Evolutionary conservation across 495 filamentous ascomycete genomes (phyloP).

Genomic region (Evernia prunastri): DNA sequence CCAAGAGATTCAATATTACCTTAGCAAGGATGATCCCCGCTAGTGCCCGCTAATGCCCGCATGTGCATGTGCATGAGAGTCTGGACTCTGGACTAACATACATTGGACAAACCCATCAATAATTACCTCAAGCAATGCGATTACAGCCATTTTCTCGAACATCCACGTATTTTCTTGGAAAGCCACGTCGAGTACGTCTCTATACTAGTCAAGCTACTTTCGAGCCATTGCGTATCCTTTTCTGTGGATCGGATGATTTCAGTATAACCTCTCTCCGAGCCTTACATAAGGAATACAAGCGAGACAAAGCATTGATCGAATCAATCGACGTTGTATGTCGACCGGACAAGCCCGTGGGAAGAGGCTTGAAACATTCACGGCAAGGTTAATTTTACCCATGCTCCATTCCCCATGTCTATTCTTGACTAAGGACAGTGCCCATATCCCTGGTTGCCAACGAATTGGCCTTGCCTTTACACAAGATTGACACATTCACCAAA

Average conservation of each 20-base stretch:
- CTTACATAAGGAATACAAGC: conserved; percentile 53
- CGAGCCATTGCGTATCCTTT: conserved; percentile 79
- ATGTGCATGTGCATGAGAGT: no score
- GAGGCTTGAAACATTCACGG: conserved; percentile 62
- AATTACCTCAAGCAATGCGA: neutral
- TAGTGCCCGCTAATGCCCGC: no score
- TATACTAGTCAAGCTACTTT: conserved; percentile 32
- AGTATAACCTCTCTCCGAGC: conserved; percentile 73
- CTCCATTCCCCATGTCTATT: conserved; percentile 12
- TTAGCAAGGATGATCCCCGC: neutral
- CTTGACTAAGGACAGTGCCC: conserved; percentile 52
- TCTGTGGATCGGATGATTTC: conserved; percentile 92
- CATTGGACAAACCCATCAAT: no score
- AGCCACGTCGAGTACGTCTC: neutral
- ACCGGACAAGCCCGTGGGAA: conserved; percentile 66
- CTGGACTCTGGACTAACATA: no score
- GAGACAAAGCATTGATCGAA: conserved; percentile 51
- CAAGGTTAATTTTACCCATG: conserved; percentile 49
- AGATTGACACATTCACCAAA: conserved; percentile 70
- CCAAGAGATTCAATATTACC: conserved; percentile 1
- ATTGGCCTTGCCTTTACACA: conserved; percentile 61
- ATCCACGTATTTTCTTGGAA: neutral
- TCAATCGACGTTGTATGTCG: conserved; percentile 87
- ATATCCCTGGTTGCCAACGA: conserved; percentile 58
- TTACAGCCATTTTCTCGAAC: neutral